These are phyloP conservation scores for Hyaloraphidium curvatum DNA, from an alignment of 192 early-diverging fungal species.

Conservation along the genomic window DNA sequence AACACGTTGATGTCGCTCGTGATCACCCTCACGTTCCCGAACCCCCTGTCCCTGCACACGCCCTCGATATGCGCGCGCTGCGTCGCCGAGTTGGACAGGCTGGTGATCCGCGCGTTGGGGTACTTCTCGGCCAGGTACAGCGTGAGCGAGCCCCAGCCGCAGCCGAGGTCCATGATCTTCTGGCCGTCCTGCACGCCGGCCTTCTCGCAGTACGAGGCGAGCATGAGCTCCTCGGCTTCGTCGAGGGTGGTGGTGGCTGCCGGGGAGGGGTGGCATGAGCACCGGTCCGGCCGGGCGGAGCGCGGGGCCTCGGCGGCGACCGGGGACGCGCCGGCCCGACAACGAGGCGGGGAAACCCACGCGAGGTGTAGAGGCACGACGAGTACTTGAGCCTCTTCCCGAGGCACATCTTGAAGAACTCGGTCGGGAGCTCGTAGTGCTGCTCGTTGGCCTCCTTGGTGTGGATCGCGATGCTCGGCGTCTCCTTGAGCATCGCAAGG, in stretches of 20 bases:
- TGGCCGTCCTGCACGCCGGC: conserved; percentile 31
- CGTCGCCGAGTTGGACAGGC: conserved; percentile 33
- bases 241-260: conserved; percentile 11
- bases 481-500: conserved; percentile 17
- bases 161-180: conserved; percentile 37
- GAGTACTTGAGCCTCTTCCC: conserved; percentile 40
- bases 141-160: conserved; percentile 40
- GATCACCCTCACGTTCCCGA: conserved; percentile 30
- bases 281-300: background rate
- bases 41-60: conserved; percentile 14
- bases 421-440: conserved; percentile 45
- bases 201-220: conserved; percentile 30
- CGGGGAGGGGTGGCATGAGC: background rate
- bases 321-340: too few species aligned
- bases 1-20: conserved; percentile 35
- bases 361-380: conserved; percentile 29
- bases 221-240: conserved; percentile 37
- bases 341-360: conserved; percentile 5
- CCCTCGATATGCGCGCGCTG: conserved; percentile 29
- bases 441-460: conserved; percentile 51
- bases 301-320: too few species aligned
- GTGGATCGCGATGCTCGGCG: conserved; percentile 23
- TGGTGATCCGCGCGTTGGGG: conserved; percentile 31
- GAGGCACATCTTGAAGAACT: conserved; percentile 27
- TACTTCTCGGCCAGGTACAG: conserved; percentile 34